Conservation (phyloP, 2,329 filamentous ascomycete genomes). For the Nothopassalora personata region DNA sequence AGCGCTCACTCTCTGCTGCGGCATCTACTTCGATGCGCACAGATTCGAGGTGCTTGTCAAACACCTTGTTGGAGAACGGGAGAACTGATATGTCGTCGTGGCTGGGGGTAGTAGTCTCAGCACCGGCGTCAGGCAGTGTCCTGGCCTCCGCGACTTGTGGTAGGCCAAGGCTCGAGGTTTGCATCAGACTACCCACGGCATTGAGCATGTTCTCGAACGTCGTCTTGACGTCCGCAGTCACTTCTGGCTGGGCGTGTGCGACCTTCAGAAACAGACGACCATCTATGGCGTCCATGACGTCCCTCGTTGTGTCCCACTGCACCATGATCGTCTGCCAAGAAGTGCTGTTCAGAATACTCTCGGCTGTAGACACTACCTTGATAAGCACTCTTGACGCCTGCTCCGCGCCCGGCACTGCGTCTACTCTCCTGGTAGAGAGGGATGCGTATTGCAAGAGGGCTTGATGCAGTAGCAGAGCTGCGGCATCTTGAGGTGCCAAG, state of each 20-base stretch:
- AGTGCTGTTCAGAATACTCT: slow-evolving; percentile 34
- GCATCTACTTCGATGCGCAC: slow-evolving; percentile 38
- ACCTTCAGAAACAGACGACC: slow-evolving; percentile 44
- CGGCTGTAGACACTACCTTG: slow-evolving; percentile 35
- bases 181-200: slow-evolving; percentile 12
- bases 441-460: slow-evolving; percentile 28
- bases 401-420: slow-evolving; percentile 6
- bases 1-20: slow-evolving; percentile 30
- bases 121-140: not conserved
- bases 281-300: slow-evolving; percentile 53
- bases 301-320: slow-evolving; percentile 33
- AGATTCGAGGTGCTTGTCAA: slow-evolving; percentile 45
- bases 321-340: slow-evolving; percentile 28
- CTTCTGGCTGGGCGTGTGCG: slow-evolving; percentile 4
- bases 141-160: not conserved
- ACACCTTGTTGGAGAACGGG: slow-evolving; percentile 45
- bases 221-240: slow-evolving; percentile 16
- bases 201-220: slow-evolving; percentile 22
- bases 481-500: slow-evolving; percentile 4
- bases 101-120: not conserved
- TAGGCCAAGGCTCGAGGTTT: not conserved
- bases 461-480: slow-evolving; percentile 28
- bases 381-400: slow-evolving; percentile 19
- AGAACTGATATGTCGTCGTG: slow-evolving; percentile 33
- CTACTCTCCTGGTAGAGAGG: slow-evolving; percentile 27